Evolutionary conservation across 148 eudicot species (phyloP), one percentile per base, ranked within the genome.

Genomic region (Simmondsia chinensis): DNA sequence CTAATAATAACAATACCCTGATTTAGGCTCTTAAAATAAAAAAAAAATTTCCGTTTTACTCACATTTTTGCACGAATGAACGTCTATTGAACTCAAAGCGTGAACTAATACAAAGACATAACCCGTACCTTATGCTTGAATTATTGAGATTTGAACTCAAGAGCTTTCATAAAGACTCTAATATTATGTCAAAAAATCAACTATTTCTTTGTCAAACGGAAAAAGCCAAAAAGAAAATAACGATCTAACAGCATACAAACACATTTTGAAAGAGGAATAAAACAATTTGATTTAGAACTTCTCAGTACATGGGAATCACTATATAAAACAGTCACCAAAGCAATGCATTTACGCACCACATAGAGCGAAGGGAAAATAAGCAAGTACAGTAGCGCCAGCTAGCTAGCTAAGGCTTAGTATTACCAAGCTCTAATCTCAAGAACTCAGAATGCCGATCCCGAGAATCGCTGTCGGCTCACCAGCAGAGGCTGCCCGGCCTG

Each of bases 381-480:
- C 56, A 38, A 50, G 36, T 38, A 50, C 2, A 27, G 22, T 16
- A 19, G 15, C 26, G 17, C 33, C 13, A 8, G 10, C 32, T 19
- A 12, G 43, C 20, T 11, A 33, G 13, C 20, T n/a, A 33, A 20
- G 19, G 36, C 16, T 28, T 42, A 13, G 9, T 5, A 20, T 60
- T 35, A 45, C 20, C 11, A 10, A 8, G 20, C 14, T 9, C 19
- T 9, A 14, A 31, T 50, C 16, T 9, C 18, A 6, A 55, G 34
- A 64, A 83, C n/a, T n/a, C n/a, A n/a, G n/a, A n/a, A n/a, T 83
- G 94, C 71, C 83, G 7, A 31, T 80, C 47, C 56, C 64, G 1
- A 65, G 69, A 65, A 68, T 83, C 11, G 74, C 68, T 1, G 4
- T 83, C 6, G 87, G 87, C 9, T 41, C 25, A 25, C 45, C 74